Conservation (phyloP, 805 yeast genomes). For the Teunomyces lycoperdinae region DNA sequence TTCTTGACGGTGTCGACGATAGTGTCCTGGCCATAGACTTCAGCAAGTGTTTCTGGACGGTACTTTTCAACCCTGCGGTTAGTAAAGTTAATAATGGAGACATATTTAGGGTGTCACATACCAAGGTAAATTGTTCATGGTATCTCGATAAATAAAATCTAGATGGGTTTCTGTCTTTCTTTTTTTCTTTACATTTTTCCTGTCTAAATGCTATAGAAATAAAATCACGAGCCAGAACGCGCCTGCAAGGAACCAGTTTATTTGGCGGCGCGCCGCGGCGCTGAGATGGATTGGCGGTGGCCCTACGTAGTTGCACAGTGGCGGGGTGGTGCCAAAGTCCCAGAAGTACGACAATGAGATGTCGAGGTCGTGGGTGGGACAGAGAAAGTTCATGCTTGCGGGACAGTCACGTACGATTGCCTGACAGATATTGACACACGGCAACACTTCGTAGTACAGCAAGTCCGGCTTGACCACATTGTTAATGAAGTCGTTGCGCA, state of each 20-base stretch:
- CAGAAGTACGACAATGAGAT: constrained; percentile 44
- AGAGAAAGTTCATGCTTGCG: constrained; percentile 64
- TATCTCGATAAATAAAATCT: not conserved
- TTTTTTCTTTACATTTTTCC: not conserved
- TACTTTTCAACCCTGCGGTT: constrained; percentile 81
- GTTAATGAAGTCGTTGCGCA: constrained; percentile 62
- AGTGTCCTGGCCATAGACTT: constrained; percentile 87
- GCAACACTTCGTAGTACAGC: constrained; percentile 74
- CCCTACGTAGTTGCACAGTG: constrained; percentile 41
- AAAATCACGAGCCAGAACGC: constrained; percentile 4
- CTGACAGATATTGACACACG: constrained; percentile 81
- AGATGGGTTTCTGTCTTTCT: not conserved
- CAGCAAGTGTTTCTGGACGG: constrained; percentile 80
- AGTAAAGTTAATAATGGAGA: not conserved
- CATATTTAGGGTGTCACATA: constrained; percentile 3
- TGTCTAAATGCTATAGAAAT: not conserved
- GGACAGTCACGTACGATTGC: constrained; percentile 84
- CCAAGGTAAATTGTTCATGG: constrained; percentile 12
- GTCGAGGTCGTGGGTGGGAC: constrained; percentile 52
- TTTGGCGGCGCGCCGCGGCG: constrained; percentile 4
- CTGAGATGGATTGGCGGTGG: constrained; percentile 5
- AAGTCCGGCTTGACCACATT: constrained; percentile 50
- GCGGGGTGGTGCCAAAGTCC: constrained; percentile 24
- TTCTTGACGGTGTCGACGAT: constrained; percentile 81
- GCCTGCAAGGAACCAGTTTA: constrained; percentile 15